Percentiles rank a stretch among this genome's conserved stretches.
Conservation (phyloP, 257 asterid genomes). For the Salvia rosmarinus region DNA sequence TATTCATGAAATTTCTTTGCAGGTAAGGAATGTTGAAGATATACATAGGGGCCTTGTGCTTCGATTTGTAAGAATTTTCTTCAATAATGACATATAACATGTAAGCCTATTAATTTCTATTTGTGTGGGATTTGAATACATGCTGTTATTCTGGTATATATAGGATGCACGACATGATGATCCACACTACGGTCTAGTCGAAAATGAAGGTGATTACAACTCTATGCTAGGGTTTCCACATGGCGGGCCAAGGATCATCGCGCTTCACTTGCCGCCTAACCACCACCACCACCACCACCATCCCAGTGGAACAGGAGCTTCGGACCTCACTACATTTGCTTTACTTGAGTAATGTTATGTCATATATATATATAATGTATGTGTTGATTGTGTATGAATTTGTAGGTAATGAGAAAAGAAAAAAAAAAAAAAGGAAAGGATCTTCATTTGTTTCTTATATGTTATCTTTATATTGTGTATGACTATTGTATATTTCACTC, state of each 20-base stretch:
- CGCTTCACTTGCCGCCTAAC: conserved; percentile 56
- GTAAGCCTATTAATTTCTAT: neutral
- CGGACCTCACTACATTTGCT: conserved; percentile 80
- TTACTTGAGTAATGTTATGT: conserved; percentile 53
- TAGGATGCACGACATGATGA: conserved; percentile 87
- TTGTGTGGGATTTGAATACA: neutral
- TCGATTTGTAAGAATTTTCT: conserved; percentile 58
- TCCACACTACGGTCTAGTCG: conserved; percentile 88
- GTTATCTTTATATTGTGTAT: conserved; percentile 23
- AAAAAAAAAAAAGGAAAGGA: neutral
- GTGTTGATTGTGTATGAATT: conserved; percentile 16
- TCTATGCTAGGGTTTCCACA: conserved; percentile 61
- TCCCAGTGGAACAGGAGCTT: conserved; percentile 67
- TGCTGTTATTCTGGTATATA: neutral
- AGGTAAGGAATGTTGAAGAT: conserved; percentile 81
- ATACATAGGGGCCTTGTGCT: conserved; percentile 69
- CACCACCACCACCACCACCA: conserved; percentile 50
- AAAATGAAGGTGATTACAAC: conserved; percentile 74
- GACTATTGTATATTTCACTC: no score
- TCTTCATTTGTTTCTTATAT: conserved; percentile 11
- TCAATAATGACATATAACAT: no score
- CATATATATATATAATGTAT: conserved; percentile 1
- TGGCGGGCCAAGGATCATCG: conserved; percentile 57
- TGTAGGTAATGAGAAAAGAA: conserved; percentile 3
- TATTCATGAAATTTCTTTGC: conserved; percentile 39